A percentile compares a stretch with the other conserved stretches of the same genome.
Evolutionary conservation across 495 filamentous ascomycete genomes (phyloP).

Genomic region (Astrothelium subdiscretum): DNA sequence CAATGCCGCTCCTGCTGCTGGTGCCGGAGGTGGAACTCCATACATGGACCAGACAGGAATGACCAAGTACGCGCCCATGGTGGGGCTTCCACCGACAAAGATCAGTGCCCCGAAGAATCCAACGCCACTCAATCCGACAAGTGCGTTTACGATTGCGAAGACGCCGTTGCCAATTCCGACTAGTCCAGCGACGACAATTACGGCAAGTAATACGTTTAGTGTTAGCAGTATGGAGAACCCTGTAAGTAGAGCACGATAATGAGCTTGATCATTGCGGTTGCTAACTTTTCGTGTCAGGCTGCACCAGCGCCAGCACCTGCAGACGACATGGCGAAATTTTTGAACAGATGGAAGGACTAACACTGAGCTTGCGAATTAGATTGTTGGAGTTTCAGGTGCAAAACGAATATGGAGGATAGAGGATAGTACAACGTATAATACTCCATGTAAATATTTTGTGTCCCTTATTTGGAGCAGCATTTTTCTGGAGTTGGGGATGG

Average conservation of each 20-base stretch:
- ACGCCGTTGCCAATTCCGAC: constrained; percentile 44
- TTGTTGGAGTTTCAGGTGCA: not conserved
- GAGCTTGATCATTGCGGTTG: not conserved
- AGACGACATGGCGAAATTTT: constrained; percentile 47
- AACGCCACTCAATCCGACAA: constrained; percentile 51
- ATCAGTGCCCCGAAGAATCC: constrained; percentile 45
- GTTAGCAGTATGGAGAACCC: constrained; percentile 50
- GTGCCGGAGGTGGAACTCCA: constrained; percentile 22
- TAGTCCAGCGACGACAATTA: constrained; percentile 46
- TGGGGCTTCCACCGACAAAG: constrained; percentile 50
- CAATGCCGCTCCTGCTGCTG: constrained; percentile 10
- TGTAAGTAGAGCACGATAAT: constrained; percentile 35
- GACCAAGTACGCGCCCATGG: constrained; percentile 64
- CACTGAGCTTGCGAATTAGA: not conserved
- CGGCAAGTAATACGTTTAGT: constrained; percentile 44
- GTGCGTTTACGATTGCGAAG: constrained; percentile 45
- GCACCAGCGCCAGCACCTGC: constrained; percentile 37
- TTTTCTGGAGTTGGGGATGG: not conserved
- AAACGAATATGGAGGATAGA: not conserved
- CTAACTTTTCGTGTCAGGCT: constrained; percentile 24
- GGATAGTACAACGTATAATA: not conserved
- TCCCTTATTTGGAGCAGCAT: not conserved
- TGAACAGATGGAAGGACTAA: constrained; percentile 50
- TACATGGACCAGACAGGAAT: constrained; percentile 53
- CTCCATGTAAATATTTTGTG: not conserved